Evolutionary conservation across 1,284 basidiomycete genomes (phyloP), one percentile per base, ranked within the genome.

Genomic region (Megacollybia platyphylla): DNA sequence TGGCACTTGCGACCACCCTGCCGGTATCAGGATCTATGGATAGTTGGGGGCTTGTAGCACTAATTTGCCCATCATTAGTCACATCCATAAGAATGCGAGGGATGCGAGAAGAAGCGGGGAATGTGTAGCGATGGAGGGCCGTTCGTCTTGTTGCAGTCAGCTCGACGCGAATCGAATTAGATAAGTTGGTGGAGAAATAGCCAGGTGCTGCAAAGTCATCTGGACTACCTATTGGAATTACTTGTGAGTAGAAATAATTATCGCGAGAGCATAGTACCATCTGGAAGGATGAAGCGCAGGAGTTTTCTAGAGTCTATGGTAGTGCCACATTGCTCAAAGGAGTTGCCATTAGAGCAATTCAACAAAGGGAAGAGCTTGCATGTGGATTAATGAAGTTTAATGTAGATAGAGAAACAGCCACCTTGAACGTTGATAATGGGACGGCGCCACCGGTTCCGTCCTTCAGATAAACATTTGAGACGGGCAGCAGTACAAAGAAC

Each of bases 101-200:
- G 29, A 60, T 55, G 9, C 52, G 54, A 5, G 64, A 65, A 26
- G 57, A 61, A 2, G 59, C 45, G 1, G 68, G 65, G 49, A 70
- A 71, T 1, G 69, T 71, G 46, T 69, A 73, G 44, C 72, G 65
- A 48, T 78, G 75, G 8, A 78, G 53, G 2, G 72, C 73, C 0
- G 72, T 61, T 37, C 73, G 64, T 15, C 73, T 64, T 1, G 74
- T 75, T 2, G 73, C 60, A 0, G 76, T 76, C 1, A 81, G 58
- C 48, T 79, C 74, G 2, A 77, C 75, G 8, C 68, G 70, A 30
- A 79, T 66, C 3, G 63, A 64, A 24, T 67, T 76, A 1, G 72
- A 71, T 70, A 78, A 58, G 49, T 76, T 78, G 0, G 71, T 69
- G 0, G 75, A 64, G 52, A 79, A 79, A 53, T 78, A 79, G 36